A percentile compares a stretch with the other conserved stretches of the same genome.
phyloP scores from a whole-genome alignment of 345 rosid species.

The Citrus australasica region DNA sequence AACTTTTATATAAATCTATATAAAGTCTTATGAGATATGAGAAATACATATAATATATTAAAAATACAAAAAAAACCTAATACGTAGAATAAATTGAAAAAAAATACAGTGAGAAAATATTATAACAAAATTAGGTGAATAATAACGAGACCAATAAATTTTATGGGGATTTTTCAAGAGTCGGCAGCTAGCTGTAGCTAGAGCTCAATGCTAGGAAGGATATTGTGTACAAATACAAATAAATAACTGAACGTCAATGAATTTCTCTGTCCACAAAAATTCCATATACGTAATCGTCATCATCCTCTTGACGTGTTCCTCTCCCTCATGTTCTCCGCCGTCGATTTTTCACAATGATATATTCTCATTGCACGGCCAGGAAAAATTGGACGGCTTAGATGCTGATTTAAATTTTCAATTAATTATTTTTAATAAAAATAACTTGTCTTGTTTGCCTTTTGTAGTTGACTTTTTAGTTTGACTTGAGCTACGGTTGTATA shows the following conservation, averaged over 20 bases:
- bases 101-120: no score
- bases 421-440: background rate
- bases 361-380: background rate
- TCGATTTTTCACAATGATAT: background rate
- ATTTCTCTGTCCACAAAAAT: background rate
- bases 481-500: background rate
- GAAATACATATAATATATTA: no score
- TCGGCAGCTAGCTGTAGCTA: background rate
- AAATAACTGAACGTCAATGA: background rate
- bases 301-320: constrained; percentile 11
- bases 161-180: background rate
- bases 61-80: no score
- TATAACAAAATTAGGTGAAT: background rate
- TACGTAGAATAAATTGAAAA: no score
- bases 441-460: constrained; percentile 5
- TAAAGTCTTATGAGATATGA: no score
- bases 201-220: background rate
- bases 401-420: background rate
- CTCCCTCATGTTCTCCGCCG: constrained; percentile 14
- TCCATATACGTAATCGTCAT: constrained; percentile 11
- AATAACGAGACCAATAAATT: background rate
- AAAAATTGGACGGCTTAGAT: constrained; percentile 17
- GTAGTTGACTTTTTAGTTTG: constrained; percentile 15
- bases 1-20: no score
- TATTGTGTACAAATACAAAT: background rate